Evolutionary conservation across 1,284 basidiomycete species (phyloP), one percentile per base, ranked within the genome.

Genomic region (Cystobasidiaceae sp.): DNA sequence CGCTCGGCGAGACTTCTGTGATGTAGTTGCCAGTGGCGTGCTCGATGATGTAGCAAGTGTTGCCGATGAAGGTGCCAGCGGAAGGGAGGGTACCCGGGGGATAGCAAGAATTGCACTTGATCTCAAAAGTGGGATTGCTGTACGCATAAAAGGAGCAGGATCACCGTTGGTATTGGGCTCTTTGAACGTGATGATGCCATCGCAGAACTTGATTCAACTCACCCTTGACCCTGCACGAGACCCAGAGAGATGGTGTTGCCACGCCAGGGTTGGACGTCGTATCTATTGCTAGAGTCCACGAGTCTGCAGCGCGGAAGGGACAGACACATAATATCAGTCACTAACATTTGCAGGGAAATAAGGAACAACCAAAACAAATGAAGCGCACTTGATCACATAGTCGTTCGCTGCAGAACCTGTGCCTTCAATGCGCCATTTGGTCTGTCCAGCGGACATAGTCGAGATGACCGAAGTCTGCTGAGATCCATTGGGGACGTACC

Each of bases 381-480:
- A 21, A 19, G 44, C 52, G 3, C n/a, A 56, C 52, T 28, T 56
- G 52, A 56, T 56, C 15, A 56, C n/a, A 43, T 56, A 56, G 52
- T 56, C 52, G n/a, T 56, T 44, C 6, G 52, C 52, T 11, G 37
- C 23, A 6, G 52, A 56, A 32, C 37, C 52, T 19, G 52, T 27
- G 5, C 37, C 52, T 25, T 56, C 52, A n/a, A 56, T n/a, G 17
- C 39, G 41, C 52, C 52, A 56, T n/a, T 41, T 56, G 23, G 48
- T 34, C 21, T 21, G 60, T 17, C 37, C 50, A 43, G 41, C 55
- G 30, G 32, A 27, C 21, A 65, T n/a, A 15, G 56, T 48, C n/a
- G 55, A 60, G 43, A 68, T 65, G 56, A 68, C 50, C 15, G 56
- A 37, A 27, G 56, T 57, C 21, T 63, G 66, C 23, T 61, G 54